Percentiles rank a stretch among this genome's conserved stretches.
These are phyloP conservation scores for Erigeron philadelphicus DNA, from an alignment of 140 eudicot species.

Conservation along the genomic window DNA sequence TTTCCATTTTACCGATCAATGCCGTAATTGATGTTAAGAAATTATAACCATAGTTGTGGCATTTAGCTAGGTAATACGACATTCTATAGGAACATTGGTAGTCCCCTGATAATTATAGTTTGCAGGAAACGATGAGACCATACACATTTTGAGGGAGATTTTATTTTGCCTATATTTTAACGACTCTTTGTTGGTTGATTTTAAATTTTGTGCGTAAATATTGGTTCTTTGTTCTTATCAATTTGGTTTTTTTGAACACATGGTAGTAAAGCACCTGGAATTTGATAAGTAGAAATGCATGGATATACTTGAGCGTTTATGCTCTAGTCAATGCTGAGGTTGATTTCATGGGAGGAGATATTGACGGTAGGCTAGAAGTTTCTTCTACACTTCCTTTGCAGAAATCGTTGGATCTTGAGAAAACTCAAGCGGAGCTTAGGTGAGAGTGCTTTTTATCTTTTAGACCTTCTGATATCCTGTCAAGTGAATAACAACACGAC, in stretches of 20 bases:
- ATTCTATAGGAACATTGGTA: conserved; percentile 8
- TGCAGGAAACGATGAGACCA: neutral
- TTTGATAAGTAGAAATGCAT: conserved; percentile 54
- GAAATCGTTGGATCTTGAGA: conserved; percentile 60
- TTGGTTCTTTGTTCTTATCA: neutral
- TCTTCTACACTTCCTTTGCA: conserved; percentile 58
- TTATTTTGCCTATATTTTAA: conserved; percentile 3
- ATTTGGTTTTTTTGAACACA: conserved; percentile 18
- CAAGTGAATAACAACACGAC: conserved; percentile 8
- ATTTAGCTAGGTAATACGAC: neutral
- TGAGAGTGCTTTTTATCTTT: conserved; percentile 24
- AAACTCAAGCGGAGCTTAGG: conserved; percentile 86
- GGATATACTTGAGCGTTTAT: conserved; percentile 46
- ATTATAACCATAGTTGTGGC: neutral
- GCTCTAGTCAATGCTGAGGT: conserved; percentile 71
- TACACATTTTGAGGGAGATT: conserved; percentile 18
- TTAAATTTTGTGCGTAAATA: too few species aligned
- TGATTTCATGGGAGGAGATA: conserved; percentile 96
- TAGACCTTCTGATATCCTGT: neutral
- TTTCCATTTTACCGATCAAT: too few species aligned
- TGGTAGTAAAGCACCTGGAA: conserved; percentile 38
- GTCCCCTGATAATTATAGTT: neutral
- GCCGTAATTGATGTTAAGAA: neutral
- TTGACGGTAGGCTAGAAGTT: conserved; percentile 61
- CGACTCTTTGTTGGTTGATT: neutral